A percentile compares a stretch with the other conserved stretches of the same genome.
phyloP scores from a whole-genome alignment of 148 eudicot genomes.

The Chenopodium suecicum region DNA sequence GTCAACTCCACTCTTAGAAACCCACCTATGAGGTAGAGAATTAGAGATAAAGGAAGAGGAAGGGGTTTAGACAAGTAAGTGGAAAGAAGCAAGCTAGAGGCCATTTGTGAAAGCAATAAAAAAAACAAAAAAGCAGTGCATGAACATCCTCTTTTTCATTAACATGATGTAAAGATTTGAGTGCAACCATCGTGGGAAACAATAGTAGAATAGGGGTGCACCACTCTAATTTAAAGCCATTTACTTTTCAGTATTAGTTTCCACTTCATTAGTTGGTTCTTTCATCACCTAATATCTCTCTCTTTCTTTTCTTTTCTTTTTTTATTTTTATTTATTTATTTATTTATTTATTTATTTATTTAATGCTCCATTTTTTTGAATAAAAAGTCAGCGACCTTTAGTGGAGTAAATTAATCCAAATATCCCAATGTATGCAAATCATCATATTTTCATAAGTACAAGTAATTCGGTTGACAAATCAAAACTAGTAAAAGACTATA shows the following conservation, averaged over 20 bases:
- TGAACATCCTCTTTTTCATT: background rate
- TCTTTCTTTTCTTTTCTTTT: no score
- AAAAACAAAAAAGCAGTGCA: background rate
- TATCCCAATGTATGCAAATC: no score
- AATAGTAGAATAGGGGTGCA: slow-evolving; percentile 20
- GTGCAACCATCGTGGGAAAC: slow-evolving; percentile 32
- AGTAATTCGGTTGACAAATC: no score
- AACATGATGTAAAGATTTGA: slow-evolving; percentile 3
- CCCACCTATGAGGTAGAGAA: background rate
- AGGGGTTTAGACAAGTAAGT: background rate
- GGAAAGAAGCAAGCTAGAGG: background rate
- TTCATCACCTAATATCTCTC: slow-evolving; percentile 8
- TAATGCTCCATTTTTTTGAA: background rate
- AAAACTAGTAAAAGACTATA: no score
- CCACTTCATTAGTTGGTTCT: slow-evolving; percentile 13
- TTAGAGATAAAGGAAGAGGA: background rate
- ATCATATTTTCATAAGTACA: no score
- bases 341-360: background rate
- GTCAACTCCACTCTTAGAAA: background rate
- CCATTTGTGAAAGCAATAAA: background rate
- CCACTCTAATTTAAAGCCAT: background rate
- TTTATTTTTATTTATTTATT: background rate
- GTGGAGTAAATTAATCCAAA: background rate
- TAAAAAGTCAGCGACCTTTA: slow-evolving; percentile 2
- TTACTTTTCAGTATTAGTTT: background rate